Percentiles rank a stretch among this genome's conserved stretches.
These are phyloP conservation scores for Paracorniculantispora psalliotae DNA, from an alignment of 2,329 filamentous ascomycete species.

Conservation along the genomic window DNA sequence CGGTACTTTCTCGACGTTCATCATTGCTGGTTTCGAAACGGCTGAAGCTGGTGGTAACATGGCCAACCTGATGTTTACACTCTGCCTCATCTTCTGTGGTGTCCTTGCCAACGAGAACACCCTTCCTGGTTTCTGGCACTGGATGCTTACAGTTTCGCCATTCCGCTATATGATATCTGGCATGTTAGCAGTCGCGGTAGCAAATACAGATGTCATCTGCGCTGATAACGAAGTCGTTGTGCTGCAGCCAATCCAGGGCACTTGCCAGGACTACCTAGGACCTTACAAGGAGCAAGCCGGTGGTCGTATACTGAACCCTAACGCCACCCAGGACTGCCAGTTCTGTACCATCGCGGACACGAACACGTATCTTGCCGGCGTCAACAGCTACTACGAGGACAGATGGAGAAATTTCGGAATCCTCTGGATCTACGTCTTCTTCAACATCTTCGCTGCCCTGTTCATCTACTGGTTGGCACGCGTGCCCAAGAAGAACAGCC, in stretches of 20 bases:
- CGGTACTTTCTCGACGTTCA: conserved; percentile 73
- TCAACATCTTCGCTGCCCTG: conserved; percentile 54
- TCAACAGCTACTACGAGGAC: conserved; percentile 50
- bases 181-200: conserved; percentile 65
- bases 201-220: conserved; percentile 61
- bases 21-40: conserved; percentile 69
- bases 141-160: conserved; percentile 66
- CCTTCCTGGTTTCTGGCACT: conserved; percentile 74
- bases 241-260: conserved; percentile 60
- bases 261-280: conserved; percentile 55
- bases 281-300: conserved; percentile 43
- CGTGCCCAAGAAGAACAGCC: conserved; percentile 37
- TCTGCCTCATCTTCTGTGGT: conserved; percentile 71
- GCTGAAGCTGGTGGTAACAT: conserved; percentile 73
- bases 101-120: conserved; percentile 60
- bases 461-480: conserved; percentile 51
- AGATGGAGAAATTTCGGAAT: conserved; percentile 67
- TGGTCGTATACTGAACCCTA: conserved; percentile 48
- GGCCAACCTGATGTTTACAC: conserved; percentile 67
- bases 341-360: conserved; percentile 51
- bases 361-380: conserved; percentile 44
- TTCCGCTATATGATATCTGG: conserved; percentile 77
- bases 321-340: conserved; percentile 45
- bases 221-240: conserved; percentile 62
- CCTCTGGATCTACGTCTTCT: conserved; percentile 53